Evolutionary conservation across 1,284 basidiomycete species (phyloP).

Genomic region (Leccinum laetum): DNA sequence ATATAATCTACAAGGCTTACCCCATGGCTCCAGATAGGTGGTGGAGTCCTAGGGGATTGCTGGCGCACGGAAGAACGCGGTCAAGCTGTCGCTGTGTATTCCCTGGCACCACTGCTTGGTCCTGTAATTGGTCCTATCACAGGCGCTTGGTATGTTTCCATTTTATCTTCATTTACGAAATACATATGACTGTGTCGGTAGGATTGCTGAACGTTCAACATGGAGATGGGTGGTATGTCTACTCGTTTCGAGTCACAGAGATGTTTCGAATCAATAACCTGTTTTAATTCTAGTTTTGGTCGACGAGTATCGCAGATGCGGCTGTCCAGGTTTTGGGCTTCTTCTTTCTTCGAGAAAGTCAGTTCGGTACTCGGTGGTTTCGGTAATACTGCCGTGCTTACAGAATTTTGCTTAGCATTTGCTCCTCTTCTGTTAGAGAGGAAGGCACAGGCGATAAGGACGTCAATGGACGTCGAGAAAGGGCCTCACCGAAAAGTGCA

Average conservation of each 20-base stretch:
- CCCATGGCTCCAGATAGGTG: conserved; percentile 47
- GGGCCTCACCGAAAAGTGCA: conserved; percentile 35
- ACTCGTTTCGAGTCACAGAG: background rate
- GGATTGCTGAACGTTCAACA: conserved; percentile 57
- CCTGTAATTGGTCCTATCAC: conserved; percentile 67
- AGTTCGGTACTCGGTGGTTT: background rate
- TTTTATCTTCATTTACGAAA: background rate
- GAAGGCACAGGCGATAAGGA: conserved; percentile 54
- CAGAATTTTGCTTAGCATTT: conserved; percentile 42
- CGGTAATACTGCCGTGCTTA: background rate
- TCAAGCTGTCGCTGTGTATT: conserved; percentile 66
- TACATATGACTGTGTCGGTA: conserved; percentile 18
- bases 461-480: conserved; percentile 45
- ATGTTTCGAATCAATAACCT: background rate
- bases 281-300: conserved; percentile 51
- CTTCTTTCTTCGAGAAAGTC: conserved; percentile 65
- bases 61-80: conserved; percentile 73
- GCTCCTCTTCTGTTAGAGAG: conserved; percentile 60
- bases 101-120: conserved; percentile 54
- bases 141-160: conserved; percentile 50
- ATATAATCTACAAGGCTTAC: background rate
- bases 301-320: conserved; percentile 55
- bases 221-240: conserved; percentile 65
- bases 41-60: conserved; percentile 70
- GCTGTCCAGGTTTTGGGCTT: conserved; percentile 53